These are phyloP conservation scores for Ehretia macrophylla DNA, from an alignment of 257 asterid genomes.

Conservation along the genomic window DNA sequence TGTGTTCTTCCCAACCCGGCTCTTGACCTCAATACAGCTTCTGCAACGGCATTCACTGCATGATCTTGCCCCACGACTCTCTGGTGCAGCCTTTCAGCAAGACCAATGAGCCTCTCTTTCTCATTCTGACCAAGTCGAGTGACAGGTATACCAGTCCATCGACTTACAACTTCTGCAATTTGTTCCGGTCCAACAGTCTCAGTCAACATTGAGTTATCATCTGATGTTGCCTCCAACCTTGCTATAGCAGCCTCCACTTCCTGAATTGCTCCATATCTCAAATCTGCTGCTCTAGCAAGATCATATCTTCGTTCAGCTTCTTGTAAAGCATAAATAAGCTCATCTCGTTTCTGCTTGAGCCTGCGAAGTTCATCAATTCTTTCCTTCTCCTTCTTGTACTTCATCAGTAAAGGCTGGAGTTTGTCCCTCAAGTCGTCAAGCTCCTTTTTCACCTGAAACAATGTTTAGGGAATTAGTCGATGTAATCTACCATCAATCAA, in stretches of 20 bases:
- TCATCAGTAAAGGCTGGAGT: conserved; percentile 82
- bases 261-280: conserved; percentile 81
- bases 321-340: conserved; percentile 58
- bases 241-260: conserved; percentile 80
- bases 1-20: conserved; percentile 89
- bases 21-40: conserved; percentile 83
- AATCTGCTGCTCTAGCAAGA: conserved; percentile 88
- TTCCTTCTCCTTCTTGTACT: conserved; percentile 74
- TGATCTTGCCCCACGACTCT: conserved; percentile 64
- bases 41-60: conserved; percentile 76
- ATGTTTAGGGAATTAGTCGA: not conserved
- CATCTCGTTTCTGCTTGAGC: conserved; percentile 67
- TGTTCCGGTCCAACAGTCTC: conserved; percentile 95
- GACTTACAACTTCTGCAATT: conserved; percentile 88
- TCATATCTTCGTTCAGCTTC: conserved; percentile 95
- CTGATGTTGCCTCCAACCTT: conserved; percentile 51
- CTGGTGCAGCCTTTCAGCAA: conserved; percentile 39
- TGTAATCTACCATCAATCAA: not conserved
- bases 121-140: conserved; percentile 90
- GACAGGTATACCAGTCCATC: conserved; percentile 85
- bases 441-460: conserved; percentile 60
- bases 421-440: conserved; percentile 91
- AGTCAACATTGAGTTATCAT: conserved; percentile 55
- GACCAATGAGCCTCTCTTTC: conserved; percentile 71
- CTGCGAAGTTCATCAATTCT: conserved; percentile 77